phyloP scores from a whole-genome alignment of 2,329 filamentous ascomycete species.

The Sclerotinia borealis region DNA sequence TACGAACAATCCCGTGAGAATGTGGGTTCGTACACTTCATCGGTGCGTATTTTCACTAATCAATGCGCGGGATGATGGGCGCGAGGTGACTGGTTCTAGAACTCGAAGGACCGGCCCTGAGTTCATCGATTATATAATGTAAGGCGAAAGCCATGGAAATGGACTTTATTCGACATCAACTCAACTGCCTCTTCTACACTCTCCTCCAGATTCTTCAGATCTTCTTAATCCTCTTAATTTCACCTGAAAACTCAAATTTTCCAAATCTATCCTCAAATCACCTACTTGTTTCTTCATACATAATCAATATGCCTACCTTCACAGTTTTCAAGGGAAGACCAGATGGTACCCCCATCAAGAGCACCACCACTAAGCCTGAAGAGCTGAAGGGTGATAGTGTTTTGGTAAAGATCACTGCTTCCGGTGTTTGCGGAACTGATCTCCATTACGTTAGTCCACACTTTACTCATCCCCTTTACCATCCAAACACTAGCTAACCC shows the following conservation, averaged over 20 bases:
- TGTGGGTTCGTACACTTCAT: background rate
- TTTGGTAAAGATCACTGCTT: constrained; percentile 15
- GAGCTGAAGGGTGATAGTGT: constrained; percentile 14
- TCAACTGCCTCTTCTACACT: background rate
- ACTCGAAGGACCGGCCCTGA: background rate
- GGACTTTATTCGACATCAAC: background rate
- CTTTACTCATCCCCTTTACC: background rate
- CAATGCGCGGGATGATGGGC: background rate
- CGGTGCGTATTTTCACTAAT: background rate
- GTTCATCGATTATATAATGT: constrained; percentile 2
- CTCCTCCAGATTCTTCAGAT: background rate
- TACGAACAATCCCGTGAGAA: background rate
- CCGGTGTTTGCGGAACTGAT: constrained; percentile 18
- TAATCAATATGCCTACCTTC: constrained; percentile 14
- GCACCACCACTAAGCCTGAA: constrained; percentile 14
- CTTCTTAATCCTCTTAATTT: background rate
- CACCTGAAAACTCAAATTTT: background rate
- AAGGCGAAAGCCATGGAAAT: background rate
- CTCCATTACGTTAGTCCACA: constrained; percentile 12
- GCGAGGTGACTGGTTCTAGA: background rate
- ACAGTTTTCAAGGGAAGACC: constrained; percentile 17
- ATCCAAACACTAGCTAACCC: background rate
- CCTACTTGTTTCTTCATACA: background rate
- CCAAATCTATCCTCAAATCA: background rate
- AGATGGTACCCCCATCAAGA: constrained; percentile 8